A percentile compares a stretch with the other conserved stretches of the same genome.
phyloP scores from a whole-genome alignment of 371 early-diverging fungal genomes.

The Blyttiomyces sp. region DNA sequence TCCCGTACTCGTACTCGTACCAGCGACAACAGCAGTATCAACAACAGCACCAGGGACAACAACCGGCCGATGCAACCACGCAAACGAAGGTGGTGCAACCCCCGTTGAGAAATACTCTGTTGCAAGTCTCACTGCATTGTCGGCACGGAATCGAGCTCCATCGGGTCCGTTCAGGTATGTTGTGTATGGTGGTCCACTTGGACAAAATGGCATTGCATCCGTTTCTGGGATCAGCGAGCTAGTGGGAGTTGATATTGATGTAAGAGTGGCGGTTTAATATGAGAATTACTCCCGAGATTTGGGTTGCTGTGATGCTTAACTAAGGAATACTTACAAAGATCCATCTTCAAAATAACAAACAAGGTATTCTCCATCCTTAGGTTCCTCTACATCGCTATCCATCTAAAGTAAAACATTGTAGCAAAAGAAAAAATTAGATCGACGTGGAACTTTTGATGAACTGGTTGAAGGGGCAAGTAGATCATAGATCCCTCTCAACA shows the following conservation, averaged over 20 bases:
- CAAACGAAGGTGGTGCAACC: slow-evolving; percentile 38
- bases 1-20: slow-evolving; percentile 2
- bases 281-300: neutral
- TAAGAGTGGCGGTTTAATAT: neutral
- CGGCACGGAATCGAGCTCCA: slow-evolving; percentile 38
- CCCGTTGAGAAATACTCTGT: slow-evolving; percentile 48
- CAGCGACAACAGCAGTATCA: neutral
- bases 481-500: neutral
- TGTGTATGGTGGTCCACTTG: slow-evolving; percentile 42
- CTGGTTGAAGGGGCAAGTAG: no score
- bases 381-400: slow-evolving; percentile 36
- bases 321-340: slow-evolving; percentile 40
- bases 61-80: slow-evolving; percentile 36
- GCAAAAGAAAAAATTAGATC: neutral
- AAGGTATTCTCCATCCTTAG: slow-evolving; percentile 47
- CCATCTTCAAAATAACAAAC: slow-evolving; percentile 62
- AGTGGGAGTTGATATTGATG: neutral
- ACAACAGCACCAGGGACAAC: neutral
- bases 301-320: neutral
- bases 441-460: no score
- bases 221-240: slow-evolving; percentile 47
- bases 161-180: slow-evolving; percentile 40
- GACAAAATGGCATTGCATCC: slow-evolving; percentile 46
- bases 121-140: slow-evolving; percentile 50
- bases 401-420: slow-evolving; percentile 22